Evolutionary conservation across 2,329 filamentous ascomycete genomes (phyloP), one percentile per base, ranked within the genome.

Genomic region (Mariannaea elegans): DNA sequence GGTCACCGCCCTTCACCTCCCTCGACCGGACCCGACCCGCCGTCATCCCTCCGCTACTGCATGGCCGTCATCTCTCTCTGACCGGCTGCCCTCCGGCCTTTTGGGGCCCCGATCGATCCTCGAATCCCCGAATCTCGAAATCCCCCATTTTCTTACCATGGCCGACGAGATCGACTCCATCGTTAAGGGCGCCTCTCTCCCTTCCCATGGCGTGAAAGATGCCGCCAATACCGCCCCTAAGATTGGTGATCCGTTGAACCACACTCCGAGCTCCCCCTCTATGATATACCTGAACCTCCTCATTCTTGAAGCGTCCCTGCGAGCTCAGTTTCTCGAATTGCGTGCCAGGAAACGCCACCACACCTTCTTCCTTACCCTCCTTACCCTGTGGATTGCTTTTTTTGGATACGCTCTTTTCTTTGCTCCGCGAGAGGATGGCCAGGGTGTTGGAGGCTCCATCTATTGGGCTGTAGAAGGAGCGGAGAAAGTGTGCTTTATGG

Each of bases 261-360:
- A 90, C 62, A 87, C 94, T 14, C 94, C 94, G n/a, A 94, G 91
- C 73, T 93, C 92, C 14, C 94, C 94, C 44, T 92, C 93, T 54
- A 95, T 97, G 82, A 97, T 99, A 73, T 99, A 99, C 80, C 88
- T 99, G 71, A 99, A 99, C 78, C 90, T 99, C 21, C 86, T 99
- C 59, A 96, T 99, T 71, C 91, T 99, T 76, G 95, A 99, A 77
- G 93, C 93, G 47, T 97, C 93, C 5, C 83, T 99, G 32, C 92
- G 95, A 65, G 90, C 93, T 21, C 95, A 99, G 72, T 98, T 96
- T 77, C 88, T 99, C 56, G 92, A 93, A 63, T 85, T 98, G 42
- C 91, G 94, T 59, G 91, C 93, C 45, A 90, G 95, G 39, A 87
- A 93, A 46, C 90, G 95, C 14, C 92, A 97, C 71, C 94, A 99